Base-by-base conservation (phyloP, 306 rosid genomes). In the Myrica gale region DNA sequence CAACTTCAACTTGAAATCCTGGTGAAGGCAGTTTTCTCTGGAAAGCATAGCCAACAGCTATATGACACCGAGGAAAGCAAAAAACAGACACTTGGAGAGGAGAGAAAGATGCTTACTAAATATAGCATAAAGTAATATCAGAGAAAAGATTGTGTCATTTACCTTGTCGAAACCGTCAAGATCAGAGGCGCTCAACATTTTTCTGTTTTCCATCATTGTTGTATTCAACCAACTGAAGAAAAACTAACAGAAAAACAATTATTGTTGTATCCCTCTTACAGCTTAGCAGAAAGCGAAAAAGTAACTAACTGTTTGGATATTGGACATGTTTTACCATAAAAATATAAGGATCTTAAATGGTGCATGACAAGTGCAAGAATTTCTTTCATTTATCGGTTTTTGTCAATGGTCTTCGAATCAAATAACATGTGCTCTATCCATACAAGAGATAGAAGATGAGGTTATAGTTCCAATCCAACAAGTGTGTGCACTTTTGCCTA, bases 121-220 rank as follows among this genome's bases (percentile, higher is more conserved):
- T 20, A 45, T 20, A 67, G 53, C 16, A 77, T 47, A 44, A 65
- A 37, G 32, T 71, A 61, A n/a, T 47, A 76, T 44, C 46, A 23
- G 7, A 48, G 53, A 81, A 17, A 68, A 56, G 76, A 53, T 32
- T 62, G 55, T 20, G 13, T 41, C 68, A 56, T 73, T 77, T 83
- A 92, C 99, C 99, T 89, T 89, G 75, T 95, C 93, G 76, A 92
- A 95, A 83, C 89, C 97, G 80, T 95, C 99, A 41, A 95, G 91
- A 79, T 92, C 96, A 4, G 85, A 83, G 77, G 83, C 80, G 21
- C 78, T 84, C 41, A 90, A 76, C 78, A 84, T 19, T 62, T 3
- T 76, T 82, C 95, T 82, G 84, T 90, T 94, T 84, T 91, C 94
- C 41, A 56, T 86, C 95, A 90, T 87, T 46, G 87, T 77, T 71